phyloP scores from a whole-genome alignment of 345 rosid species.

The Alliaria petiolata region DNA sequence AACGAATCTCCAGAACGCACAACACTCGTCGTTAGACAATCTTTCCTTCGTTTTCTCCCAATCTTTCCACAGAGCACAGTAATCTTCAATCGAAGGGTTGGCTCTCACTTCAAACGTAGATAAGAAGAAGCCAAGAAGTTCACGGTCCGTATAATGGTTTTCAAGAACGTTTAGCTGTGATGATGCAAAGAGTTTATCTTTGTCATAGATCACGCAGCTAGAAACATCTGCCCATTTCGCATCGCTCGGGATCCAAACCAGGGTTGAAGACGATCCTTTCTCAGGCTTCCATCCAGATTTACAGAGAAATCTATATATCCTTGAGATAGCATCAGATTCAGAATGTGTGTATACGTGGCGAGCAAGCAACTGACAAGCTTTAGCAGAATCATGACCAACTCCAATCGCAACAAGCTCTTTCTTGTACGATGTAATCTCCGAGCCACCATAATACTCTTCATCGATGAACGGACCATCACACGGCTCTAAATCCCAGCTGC shows the following conservation, averaged over 20 bases:
- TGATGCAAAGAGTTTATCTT: slow-evolving; percentile 47
- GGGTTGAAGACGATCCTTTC: background rate
- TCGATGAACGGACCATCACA: slow-evolving; percentile 78
- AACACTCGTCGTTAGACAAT: slow-evolving; percentile 46
- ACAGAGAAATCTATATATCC: slow-evolving; percentile 47
- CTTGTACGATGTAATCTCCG: slow-evolving; percentile 22
- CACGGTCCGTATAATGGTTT: slow-evolving; percentile 32
- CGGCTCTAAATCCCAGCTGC: slow-evolving; percentile 39
- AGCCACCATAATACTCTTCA: slow-evolving; percentile 50
- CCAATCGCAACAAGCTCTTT: slow-evolving; percentile 52
- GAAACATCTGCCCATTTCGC: slow-evolving; percentile 51
- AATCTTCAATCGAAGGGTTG: slow-evolving; percentile 49
- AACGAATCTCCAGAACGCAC: slow-evolving; percentile 61
- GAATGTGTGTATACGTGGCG: slow-evolving; percentile 36
- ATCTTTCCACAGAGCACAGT: slow-evolving; percentile 59
- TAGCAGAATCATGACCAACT: slow-evolving; percentile 36
- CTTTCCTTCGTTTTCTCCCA: slow-evolving; percentile 44
- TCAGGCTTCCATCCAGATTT: slow-evolving; percentile 36
- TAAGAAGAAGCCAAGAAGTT: slow-evolving; percentile 38
- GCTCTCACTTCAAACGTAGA: slow-evolving; percentile 37
- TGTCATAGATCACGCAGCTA: slow-evolving; percentile 49
- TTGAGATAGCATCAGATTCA: slow-evolving; percentile 38
- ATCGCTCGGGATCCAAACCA: slow-evolving; percentile 54
- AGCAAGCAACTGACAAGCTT: slow-evolving; percentile 39
- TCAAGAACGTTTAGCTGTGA: slow-evolving; percentile 44